Percentiles rank a stretch among this genome's conserved stretches.
Conservation (phyloP, 2,329 filamentous ascomycete genomes). For the Mycosphaerella arachidis region DNA sequence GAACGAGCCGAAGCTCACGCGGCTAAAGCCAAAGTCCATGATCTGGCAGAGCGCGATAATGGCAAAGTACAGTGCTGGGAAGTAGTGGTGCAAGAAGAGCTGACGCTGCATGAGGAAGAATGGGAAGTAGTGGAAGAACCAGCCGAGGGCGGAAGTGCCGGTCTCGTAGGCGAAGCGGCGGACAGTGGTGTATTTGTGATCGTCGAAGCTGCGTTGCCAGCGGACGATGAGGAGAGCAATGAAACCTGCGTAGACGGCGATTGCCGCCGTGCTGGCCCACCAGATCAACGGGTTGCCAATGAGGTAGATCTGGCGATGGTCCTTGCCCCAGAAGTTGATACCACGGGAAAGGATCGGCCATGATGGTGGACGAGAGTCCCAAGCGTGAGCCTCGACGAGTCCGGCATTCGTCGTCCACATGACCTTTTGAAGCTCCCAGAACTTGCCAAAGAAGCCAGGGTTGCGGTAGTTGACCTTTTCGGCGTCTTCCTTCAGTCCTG, state of each 20-base stretch:
- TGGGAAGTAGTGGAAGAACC: slow-evolving; percentile 98
- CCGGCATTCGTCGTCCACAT: slow-evolving; percentile 99
- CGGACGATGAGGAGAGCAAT: slow-evolving; percentile 83
- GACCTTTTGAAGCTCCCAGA: slow-evolving; percentile 93
- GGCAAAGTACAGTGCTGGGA: slow-evolving; percentile 93
- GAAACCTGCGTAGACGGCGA: slow-evolving; percentile 73
- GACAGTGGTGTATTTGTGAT: slow-evolving; percentile 77
- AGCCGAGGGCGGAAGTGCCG: slow-evolving; percentile 82
- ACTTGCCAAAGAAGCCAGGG: slow-evolving; percentile 95
- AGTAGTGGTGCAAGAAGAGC: slow-evolving; percentile 97
- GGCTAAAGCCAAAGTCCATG: slow-evolving; percentile 77
- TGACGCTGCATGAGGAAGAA: slow-evolving; percentile 98
- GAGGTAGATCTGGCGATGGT: slow-evolving; percentile 92
- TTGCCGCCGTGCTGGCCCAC: slow-evolving; percentile 79
- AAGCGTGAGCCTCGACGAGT: slow-evolving; percentile 91
- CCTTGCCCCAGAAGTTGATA: slow-evolving; percentile 98
- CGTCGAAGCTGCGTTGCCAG: slow-evolving; percentile 89
- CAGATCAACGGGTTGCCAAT: slow-evolving; percentile 92
- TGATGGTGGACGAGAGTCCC: slow-evolving; percentile 90
- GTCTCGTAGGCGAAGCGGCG: slow-evolving; percentile 98
- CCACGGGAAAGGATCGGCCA: slow-evolving; percentile 90
- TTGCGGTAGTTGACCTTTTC: slow-evolving; percentile 96
- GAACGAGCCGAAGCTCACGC: slow-evolving; percentile 52
- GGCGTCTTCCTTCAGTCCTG: slow-evolving; percentile 65
- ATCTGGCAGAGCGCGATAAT: slow-evolving; percentile 84